Evolutionary conservation across 2,329 filamentous ascomycete species (phyloP), one percentile per base, ranked within the genome.

Genomic region (Ilyonectria robusta): DNA sequence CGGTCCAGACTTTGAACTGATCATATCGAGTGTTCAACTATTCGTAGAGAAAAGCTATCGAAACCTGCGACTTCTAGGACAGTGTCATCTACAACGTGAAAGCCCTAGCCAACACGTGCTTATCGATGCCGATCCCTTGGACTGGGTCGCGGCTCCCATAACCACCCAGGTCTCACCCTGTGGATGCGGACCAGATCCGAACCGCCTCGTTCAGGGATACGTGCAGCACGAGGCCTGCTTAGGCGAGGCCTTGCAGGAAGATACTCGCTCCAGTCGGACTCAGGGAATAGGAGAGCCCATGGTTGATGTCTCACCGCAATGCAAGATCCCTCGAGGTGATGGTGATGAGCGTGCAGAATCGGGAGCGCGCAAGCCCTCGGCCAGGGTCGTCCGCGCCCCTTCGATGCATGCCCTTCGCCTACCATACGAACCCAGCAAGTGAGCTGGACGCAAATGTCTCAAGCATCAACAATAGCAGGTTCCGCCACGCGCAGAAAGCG

Each of bases 151-250:
- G 42, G 31, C 56, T 42, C 37, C 21, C 29, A 35, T 29, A 44
- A 59, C 57, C 54, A 58, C 47, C 35, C 59, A 40, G 9, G 73
- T 75, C 66, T 66, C 72, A 75, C 73, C 67, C 40, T 40, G 60
- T 71, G 70, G 69, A 56, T 71, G 57, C 67, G 61, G 59, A 72
- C 73, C 69, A 62, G 57, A 75, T 75, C 71, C 70, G 73, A 65
- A 69, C 62, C 67, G 58, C 69, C 66, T 67, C 55, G 62, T 53
- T 53, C 64, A 68, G 72, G 74, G 69, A 67, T 73, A 64, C 62
- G 56, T 67, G 72, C 70, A 66, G 66, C 66, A 70, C 67, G 62
- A 66, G 48, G 53, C 31, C 62, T 65, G 35, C 21, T 68, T 74
- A 75, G 73, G 70, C 73, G 73, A 75, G 70, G 42, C 46, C 62